These are phyloP conservation scores for Triticum monococcum DNA, from an alignment of 176 grass and related monocot species.

Conservation along the genomic window DNA sequence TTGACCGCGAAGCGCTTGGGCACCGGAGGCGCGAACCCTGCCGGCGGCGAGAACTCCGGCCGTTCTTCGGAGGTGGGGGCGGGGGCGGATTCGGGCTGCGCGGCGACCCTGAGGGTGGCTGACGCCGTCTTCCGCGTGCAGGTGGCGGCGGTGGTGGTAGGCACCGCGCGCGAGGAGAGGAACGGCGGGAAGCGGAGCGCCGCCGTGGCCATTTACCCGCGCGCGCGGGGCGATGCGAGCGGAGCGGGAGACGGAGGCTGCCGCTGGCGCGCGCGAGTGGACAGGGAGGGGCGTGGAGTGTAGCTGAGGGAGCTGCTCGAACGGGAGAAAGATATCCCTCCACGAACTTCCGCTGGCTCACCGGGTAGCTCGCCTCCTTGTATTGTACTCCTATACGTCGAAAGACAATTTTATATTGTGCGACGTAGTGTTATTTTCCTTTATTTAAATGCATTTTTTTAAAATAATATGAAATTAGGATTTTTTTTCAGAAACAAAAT, in stretches of 20 bases:
- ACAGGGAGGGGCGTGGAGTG: not conserved
- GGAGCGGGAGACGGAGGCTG: not conserved
- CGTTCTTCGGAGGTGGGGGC: not conserved
- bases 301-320: too few relatives aligned
- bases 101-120: conserved; percentile 20
- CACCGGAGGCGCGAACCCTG: conserved; percentile 59
- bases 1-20: conserved; percentile 69
- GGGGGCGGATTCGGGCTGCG: conserved; percentile 31
- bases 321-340: too few relatives aligned
- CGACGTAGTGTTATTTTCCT: too few relatives aligned
- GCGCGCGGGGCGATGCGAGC: too few relatives aligned
- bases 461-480: too few relatives aligned
- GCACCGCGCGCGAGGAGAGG: conserved; percentile 12
- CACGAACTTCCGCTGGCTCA: too few relatives aligned
- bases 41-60: conserved; percentile 28
- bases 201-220: conserved; percentile 27
- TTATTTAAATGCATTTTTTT: too few relatives aligned
- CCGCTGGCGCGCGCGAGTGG: not conserved
- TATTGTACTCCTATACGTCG: too few relatives aligned
- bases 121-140: not conserved
- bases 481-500: too few relatives aligned
- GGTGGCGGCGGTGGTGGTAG: not conserved
- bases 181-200: conserved; percentile 3
- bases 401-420: too few relatives aligned
- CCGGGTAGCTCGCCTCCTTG: too few relatives aligned